These are phyloP conservation scores for Kazachstania sp. DNA, from an alignment of 1,139 yeast genomes.

Conservation along the genomic window DNA sequence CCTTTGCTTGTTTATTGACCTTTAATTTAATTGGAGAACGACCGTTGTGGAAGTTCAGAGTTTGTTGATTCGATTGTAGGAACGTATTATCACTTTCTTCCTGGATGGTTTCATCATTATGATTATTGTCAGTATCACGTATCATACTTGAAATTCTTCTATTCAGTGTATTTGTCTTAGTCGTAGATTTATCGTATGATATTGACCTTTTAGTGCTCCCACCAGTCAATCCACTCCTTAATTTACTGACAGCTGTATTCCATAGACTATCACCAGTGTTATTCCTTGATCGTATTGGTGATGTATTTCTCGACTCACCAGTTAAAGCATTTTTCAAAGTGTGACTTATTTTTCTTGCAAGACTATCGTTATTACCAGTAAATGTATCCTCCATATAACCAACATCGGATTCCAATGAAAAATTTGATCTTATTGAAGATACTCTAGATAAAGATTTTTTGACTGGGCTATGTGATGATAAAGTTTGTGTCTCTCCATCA, in stretches of 20 bases:
- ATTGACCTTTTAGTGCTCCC: conserved; percentile 7
- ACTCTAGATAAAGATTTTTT: conserved; percentile 7
- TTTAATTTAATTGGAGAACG: conserved; percentile 7
- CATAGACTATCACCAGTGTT: conserved; percentile 21
- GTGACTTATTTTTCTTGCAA: conserved; percentile 12
- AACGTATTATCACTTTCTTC: not conserved
- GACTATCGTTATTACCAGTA: conserved; percentile 14
- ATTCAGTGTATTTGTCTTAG: not conserved
- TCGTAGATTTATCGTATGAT: conserved; percentile 4
- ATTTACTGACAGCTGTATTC: conserved; percentile 24
- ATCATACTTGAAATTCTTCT: not conserved
- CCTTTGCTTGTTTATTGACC: conserved; percentile 14
- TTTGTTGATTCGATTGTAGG: too few species aligned
- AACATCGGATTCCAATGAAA: conserved; percentile 7
- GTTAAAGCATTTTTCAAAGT: conserved; percentile 16
- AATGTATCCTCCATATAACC: conserved; percentile 5
- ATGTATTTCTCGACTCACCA: conserved; percentile 12
- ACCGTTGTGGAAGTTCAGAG: not conserved
- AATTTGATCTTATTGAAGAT: conserved; percentile 8
- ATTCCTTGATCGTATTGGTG: conserved; percentile 20
- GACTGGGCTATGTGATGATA: conserved; percentile 7
- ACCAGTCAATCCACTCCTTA: conserved; percentile 16
- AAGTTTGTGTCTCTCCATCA: conserved; percentile 25
- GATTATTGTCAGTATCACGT: not conserved
- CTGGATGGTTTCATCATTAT: too few species aligned